Percentiles rank a stretch among this genome's conserved stretches.
phyloP scores from a whole-genome alignment of 2,329 filamentous ascomycete genomes.

The Alternaria viburni region DNA sequence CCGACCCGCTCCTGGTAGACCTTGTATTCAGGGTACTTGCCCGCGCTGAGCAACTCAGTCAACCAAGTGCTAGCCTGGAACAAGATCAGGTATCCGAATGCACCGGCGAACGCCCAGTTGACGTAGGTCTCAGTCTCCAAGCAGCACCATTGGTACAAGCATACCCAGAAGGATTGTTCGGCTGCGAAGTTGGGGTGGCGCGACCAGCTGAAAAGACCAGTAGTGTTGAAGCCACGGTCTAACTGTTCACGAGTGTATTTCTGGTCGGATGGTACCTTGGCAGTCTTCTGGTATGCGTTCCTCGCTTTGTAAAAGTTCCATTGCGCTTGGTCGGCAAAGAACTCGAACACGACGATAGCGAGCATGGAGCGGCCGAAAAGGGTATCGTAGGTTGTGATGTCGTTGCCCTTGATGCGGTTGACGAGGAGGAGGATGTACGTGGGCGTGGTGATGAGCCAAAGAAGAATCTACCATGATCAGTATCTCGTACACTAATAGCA shows the following conservation, averaged over 20 bases:
- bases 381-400: slow-evolving; percentile 61
- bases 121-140: slow-evolving; percentile 72
- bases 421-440: slow-evolving; percentile 82
- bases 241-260: slow-evolving; percentile 74
- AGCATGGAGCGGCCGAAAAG: slow-evolving; percentile 63
- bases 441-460: slow-evolving; percentile 79
- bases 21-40: slow-evolving; percentile 88
- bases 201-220: slow-evolving; percentile 84
- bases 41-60: slow-evolving; percentile 79
- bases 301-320: slow-evolving; percentile 91
- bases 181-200: slow-evolving; percentile 94
- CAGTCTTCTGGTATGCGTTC: slow-evolving; percentile 72
- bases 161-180: slow-evolving; percentile 89
- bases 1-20: slow-evolving; percentile 83
- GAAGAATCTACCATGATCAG: slow-evolving; percentile 63
- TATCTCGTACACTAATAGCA: not conserved
- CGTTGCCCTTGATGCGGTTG: slow-evolving; percentile 64
- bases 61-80: slow-evolving; percentile 91
- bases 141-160: slow-evolving; percentile 87
- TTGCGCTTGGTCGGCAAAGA: slow-evolving; percentile 88
- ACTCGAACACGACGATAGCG: slow-evolving; percentile 69
- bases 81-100: slow-evolving; percentile 72
- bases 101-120: slow-evolving; percentile 80
- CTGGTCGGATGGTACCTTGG: slow-evolving; percentile 69
- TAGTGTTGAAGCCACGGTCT: slow-evolving; percentile 86